Percentiles rank a stretch among this genome's conserved stretches.
These are phyloP conservation scores for Metschnikowia corniflorae DNA, from an alignment of 805 yeast species.

Conservation along the genomic window DNA sequence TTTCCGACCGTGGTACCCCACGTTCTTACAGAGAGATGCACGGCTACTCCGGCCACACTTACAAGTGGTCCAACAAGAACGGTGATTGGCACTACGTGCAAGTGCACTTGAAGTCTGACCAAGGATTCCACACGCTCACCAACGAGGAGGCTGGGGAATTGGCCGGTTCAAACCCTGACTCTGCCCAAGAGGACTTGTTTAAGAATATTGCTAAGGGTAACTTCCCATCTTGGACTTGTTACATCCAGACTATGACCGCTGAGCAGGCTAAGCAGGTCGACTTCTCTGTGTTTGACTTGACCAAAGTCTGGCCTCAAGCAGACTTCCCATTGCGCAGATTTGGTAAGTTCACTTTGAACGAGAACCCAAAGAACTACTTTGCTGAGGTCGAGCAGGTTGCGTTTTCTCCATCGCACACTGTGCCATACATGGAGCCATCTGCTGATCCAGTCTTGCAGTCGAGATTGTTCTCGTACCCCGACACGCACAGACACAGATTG, in stretches of 20 bases:
- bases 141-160: slow-evolving; percentile 66
- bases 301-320: slow-evolving; percentile 89
- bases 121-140: slow-evolving; percentile 50
- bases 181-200: slow-evolving; percentile 75
- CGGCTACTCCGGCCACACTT: slow-evolving; percentile 83
- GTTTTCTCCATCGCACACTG: slow-evolving; percentile 80
- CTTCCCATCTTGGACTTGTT: slow-evolving; percentile 79
- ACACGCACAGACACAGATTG: slow-evolving; percentile 80
- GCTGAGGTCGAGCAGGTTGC: slow-evolving; percentile 88
- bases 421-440: slow-evolving; percentile 77
- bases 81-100: slow-evolving; percentile 80
- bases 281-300: slow-evolving; percentile 83
- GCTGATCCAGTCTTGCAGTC: slow-evolving; percentile 84
- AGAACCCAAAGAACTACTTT: slow-evolving; percentile 81
- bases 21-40: slow-evolving; percentile 71
- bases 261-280: slow-evolving; percentile 71
- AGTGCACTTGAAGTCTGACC: slow-evolving; percentile 68
- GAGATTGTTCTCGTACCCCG: slow-evolving; percentile 78
- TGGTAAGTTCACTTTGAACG: slow-evolving; percentile 75
- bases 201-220: slow-evolving; percentile 75
- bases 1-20: slow-evolving; percentile 83
- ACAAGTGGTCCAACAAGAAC: slow-evolving; percentile 71
- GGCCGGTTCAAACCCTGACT: slow-evolving; percentile 79
- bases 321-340: slow-evolving; percentile 84
- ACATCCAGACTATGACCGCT: slow-evolving; percentile 81